Evolutionary conservation across 768 basidiomycete species (phyloP).

Genomic region (Gautieria morchelliformis): DNA sequence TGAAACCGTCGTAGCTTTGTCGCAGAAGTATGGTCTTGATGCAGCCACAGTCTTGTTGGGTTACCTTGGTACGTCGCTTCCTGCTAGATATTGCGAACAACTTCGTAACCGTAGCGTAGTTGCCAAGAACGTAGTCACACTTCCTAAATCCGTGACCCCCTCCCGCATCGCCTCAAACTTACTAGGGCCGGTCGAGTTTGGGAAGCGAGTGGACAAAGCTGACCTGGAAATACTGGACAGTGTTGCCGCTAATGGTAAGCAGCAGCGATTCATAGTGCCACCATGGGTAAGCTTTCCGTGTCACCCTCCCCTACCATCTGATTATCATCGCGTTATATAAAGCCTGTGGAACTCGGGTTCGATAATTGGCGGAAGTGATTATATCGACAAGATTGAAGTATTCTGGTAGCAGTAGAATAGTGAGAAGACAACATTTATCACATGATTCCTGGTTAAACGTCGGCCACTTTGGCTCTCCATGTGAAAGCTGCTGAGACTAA

Average conservation of each 20-base stretch:
- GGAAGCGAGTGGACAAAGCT: slow-evolving; percentile 33
- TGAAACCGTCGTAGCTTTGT: slow-evolving; percentile 49
- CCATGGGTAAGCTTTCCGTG: slow-evolving; percentile 40
- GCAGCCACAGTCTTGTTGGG: slow-evolving; percentile 54
- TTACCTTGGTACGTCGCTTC: slow-evolving; percentile 27
- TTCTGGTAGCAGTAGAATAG: too few relatives aligned
- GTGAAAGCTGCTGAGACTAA: too few relatives aligned
- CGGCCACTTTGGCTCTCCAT: too few relatives aligned
- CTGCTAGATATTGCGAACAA: neutral
- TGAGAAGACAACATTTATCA: too few relatives aligned
- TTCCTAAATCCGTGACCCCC: slow-evolving; percentile 71
- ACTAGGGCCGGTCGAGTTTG: slow-evolving; percentile 38
- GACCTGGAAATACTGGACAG: slow-evolving; percentile 51
- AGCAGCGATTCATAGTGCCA: slow-evolving; percentile 55
- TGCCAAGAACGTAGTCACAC: slow-evolving; percentile 49
- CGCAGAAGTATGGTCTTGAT: slow-evolving; percentile 47
- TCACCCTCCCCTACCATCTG: neutral
- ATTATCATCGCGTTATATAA: neutral
- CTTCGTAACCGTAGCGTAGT: slow-evolving; percentile 27
- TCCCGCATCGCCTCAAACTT: slow-evolving; percentile 54
- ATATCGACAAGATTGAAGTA: too few relatives aligned
- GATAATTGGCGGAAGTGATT: neutral
- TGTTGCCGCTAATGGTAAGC: slow-evolving; percentile 44
- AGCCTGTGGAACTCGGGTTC: neutral
- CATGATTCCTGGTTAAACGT: too few relatives aligned